Conservation (phyloP, 202 grass and related monocot species). For the Panicum hallii region DNA sequence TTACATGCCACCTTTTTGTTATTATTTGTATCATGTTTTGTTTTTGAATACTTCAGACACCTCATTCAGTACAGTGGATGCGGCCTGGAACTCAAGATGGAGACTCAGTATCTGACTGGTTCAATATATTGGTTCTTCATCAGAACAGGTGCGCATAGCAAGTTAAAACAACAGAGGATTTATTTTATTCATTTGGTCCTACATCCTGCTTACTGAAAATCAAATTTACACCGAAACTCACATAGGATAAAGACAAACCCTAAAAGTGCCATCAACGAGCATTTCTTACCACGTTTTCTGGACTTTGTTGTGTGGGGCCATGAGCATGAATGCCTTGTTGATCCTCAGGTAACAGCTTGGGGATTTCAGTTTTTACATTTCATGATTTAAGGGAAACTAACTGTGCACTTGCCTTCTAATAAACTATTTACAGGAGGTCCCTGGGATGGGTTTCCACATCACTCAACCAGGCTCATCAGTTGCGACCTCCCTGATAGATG, state of each 20-base stretch:
- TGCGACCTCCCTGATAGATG: constrained; percentile 91
- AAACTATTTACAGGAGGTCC: constrained; percentile 64
- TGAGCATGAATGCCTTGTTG: constrained; percentile 95
- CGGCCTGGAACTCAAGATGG: constrained; percentile 84
- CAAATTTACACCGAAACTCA: constrained; percentile 45
- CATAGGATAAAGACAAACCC: constrained; percentile 91
- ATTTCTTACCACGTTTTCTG: constrained; percentile 94
- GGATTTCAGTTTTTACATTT: constrained; percentile 13
- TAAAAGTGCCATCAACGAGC: constrained; percentile 95
- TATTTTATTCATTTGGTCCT: constrained; percentile 6
- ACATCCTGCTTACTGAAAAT: constrained; percentile 23
- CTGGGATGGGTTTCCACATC: constrained; percentile 98
- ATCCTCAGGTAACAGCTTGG: constrained; percentile 76
- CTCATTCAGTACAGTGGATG: constrained; percentile 96
- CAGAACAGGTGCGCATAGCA: constrained; percentile 74
- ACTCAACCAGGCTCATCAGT: constrained; percentile 95
- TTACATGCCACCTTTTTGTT: neutral
- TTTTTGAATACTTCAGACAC: constrained; percentile 67
- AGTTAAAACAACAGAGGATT: neutral
- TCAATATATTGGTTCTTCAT: constrained; percentile 97
- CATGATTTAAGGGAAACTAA: constrained; percentile 11
- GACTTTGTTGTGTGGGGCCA: constrained; percentile 95
- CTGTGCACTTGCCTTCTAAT: constrained; percentile 19
- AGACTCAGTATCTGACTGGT: constrained; percentile 79
- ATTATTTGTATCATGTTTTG: constrained; percentile 31